phyloP scores from a whole-genome alignment of 768 basidiomycete species.

The Tulasnella sp. region DNA sequence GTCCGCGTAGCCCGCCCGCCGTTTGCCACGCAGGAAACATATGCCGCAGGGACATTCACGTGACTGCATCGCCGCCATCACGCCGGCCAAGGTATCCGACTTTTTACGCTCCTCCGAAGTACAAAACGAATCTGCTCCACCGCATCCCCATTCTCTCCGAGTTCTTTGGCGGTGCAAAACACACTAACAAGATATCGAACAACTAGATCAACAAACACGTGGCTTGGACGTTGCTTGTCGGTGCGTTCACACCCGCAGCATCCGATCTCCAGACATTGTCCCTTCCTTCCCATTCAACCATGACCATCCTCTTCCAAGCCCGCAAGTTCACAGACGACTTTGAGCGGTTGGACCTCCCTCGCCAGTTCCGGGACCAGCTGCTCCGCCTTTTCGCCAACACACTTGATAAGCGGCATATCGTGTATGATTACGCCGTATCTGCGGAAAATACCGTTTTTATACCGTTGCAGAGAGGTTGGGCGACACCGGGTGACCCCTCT shows the following conservation, averaged over 20 bases:
- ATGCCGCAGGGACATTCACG: slow-evolving; percentile 1
- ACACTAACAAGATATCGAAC: too few relatives aligned
- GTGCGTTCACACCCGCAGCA: background rate
- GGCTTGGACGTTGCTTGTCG: too few relatives aligned
- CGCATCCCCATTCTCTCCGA: too few relatives aligned
- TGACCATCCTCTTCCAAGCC: slow-evolving; percentile 5
- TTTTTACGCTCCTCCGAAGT: too few relatives aligned
- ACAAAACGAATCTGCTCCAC: too few relatives aligned
- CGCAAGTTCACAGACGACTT: background rate
- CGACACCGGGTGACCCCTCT: background rate
- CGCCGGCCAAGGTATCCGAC: too few relatives aligned
- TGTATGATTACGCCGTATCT: background rate
- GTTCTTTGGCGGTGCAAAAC: too few relatives aligned
- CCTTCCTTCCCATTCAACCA: background rate
- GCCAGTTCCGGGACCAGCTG: background rate
- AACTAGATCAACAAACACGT: too few relatives aligned
- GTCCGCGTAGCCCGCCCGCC: too few relatives aligned
- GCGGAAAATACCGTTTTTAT: background rate
- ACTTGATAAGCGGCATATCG: background rate
- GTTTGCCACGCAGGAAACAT: too few relatives aligned
- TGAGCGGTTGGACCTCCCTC: background rate
- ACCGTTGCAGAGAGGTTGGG: background rate
- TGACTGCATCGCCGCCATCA: too few relatives aligned
- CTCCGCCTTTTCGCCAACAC: background rate
- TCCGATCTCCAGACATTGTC: background rate